phyloP scores from a whole-genome alignment of 208 protist genomes.

The Angomonas desouzai region DNA sequence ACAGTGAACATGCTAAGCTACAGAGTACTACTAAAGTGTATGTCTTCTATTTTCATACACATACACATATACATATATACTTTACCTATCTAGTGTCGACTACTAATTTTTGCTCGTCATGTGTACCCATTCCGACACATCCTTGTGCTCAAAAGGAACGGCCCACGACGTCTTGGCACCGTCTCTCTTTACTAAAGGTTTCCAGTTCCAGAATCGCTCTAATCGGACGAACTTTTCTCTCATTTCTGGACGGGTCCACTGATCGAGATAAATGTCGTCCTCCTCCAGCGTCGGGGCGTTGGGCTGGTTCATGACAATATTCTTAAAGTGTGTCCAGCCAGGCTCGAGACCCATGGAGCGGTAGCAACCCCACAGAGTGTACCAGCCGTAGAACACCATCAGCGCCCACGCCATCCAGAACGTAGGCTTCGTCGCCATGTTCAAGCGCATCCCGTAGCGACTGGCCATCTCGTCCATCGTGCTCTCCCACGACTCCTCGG shows the following conservation, averaged over 20 bases:
- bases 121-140: constrained; percentile 87
- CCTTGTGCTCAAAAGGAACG: constrained; percentile 67
- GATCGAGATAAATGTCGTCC: constrained; percentile 88
- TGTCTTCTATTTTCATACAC: no score
- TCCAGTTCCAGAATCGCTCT: constrained; percentile 89
- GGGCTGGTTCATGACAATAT: constrained; percentile 64
- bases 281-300: constrained; percentile 79
- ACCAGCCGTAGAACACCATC: constrained; percentile 85
- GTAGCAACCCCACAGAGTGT: constrained; percentile 88
- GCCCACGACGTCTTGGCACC: constrained; percentile 75
- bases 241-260: constrained; percentile 86
- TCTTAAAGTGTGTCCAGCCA: constrained; percentile 74
- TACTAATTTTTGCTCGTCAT: constrained; percentile 78
- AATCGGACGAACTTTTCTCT: constrained; percentile 75
- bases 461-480: constrained; percentile 90
- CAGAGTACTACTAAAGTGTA: neutral
- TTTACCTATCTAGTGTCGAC: constrained; percentile 6
- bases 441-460: constrained; percentile 83
- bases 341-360: constrained; percentile 81
- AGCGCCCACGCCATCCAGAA: constrained; percentile 86
- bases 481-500: constrained; percentile 85
- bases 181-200: constrained; percentile 80
- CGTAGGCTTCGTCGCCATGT: constrained; percentile 79
- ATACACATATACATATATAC: no score
- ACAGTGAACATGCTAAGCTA: constrained; percentile 5